Conservation (phyloP, 192 early-diverging fungal species). For the Umbelopsis vinacea region DNA sequence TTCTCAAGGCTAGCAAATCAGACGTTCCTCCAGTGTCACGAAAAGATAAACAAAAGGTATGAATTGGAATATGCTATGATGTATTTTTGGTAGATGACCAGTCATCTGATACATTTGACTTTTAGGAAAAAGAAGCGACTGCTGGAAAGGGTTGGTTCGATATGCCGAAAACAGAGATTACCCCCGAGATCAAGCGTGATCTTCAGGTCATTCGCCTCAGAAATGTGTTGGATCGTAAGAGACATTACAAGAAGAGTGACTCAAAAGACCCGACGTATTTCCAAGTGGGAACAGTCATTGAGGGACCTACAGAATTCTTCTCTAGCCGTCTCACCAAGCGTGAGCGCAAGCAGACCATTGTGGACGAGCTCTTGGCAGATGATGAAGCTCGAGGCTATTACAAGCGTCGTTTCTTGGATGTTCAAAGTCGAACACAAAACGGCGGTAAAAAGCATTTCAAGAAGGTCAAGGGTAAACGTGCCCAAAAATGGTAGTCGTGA, state of each 20-base stretch:
- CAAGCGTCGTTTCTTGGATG: conserved; percentile 85
- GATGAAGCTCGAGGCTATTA: conserved; percentile 75
- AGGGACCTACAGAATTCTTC: conserved; percentile 87
- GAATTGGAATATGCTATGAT: not conserved
- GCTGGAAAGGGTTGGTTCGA: conserved; percentile 82
- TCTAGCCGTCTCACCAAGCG: conserved; percentile 85
- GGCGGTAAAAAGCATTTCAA: conserved; percentile 61
- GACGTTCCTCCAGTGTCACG: conserved; percentile 32
- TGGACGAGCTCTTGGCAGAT: conserved; percentile 88
- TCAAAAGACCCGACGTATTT: conserved; percentile 86
- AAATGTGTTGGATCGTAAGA: conserved; percentile 89
- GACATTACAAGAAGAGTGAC: conserved; percentile 85
- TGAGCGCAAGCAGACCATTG: conserved; percentile 82
- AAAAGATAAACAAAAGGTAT: conserved; percentile 46
- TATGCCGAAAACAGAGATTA: conserved; percentile 83
- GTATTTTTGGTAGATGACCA: no score
- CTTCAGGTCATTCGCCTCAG: conserved; percentile 86
- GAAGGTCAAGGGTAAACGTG: conserved; percentile 51
- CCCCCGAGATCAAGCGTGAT: conserved; percentile 88
- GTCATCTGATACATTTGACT: not conserved
- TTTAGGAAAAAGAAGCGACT: conserved; percentile 33
- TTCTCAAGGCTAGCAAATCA: not conserved
- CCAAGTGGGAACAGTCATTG: conserved; percentile 92
- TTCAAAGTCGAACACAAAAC: conserved; percentile 62
- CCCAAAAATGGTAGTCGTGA: conserved; percentile 45